Evolutionary conservation across 1,139 yeast species (phyloP), one percentile per base, ranked within the genome.

Genomic region (Taphrina populina): DNA sequence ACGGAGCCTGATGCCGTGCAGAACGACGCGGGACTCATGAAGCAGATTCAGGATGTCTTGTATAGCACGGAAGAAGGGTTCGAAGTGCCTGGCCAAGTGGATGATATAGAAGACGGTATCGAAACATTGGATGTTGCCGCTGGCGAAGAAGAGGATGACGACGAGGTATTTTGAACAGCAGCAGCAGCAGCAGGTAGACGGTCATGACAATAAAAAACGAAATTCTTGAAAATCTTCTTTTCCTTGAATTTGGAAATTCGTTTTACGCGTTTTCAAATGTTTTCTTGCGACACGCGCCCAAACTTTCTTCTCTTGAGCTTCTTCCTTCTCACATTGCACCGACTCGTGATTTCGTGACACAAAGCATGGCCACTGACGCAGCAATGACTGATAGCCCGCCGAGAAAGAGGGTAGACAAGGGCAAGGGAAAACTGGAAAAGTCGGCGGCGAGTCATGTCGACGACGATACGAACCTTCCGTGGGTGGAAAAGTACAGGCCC

Each of bases 401-500:
- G 13, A 24, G 39, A 19, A 34, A 34, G 33, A 20, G 40, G 17
- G 30, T 52, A 7, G 41, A 30, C 24, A 57, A 51, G 10, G 60
- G 60, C 45, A 58, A 56, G 21, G 51, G 49, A 13, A 49, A 49
- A 33, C 46, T 26, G 19, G 20, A 13, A 1, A 43, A 34, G 6
- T 4, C 20, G 11, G 27, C 26, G 19, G 40, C 20, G n/a, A 10
- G 23, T 7, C 39, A 27, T 15, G 5, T 21, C 11, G 20, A 17
- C 19, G 56, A 52, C 43, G 56, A 52, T 39, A 27, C 24, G 20
- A 43, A 34, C 35, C 33, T 52, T 6, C 52, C 52, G 8, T 49
- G 88, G 98, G 95, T 94, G 52, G 99, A 94, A 69, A 94, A 94
- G 69, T 94, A 92, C 69, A 82, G 99, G 62, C 99, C 99, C 0